A percentile compares a stretch with the other conserved stretches of the same genome.
These are phyloP conservation scores for Ascochyta lentis DNA, from an alignment of 2,329 filamentous ascomycete species.

Conservation along the genomic window DNA sequence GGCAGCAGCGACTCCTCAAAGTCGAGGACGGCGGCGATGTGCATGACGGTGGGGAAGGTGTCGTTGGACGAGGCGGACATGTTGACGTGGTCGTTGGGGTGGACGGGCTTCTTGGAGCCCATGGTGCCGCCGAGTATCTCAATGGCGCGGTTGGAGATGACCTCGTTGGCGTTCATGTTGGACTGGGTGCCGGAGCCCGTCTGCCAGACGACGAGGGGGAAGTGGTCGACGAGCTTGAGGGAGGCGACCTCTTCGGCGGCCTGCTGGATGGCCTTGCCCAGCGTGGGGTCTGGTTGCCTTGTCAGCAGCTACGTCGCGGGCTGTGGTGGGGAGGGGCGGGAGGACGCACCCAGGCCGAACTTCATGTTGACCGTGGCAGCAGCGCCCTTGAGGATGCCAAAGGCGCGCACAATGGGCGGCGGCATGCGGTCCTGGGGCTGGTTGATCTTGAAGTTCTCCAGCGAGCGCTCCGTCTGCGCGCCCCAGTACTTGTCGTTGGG, in stretches of 20 bases:
- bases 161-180: constrained; percentile 99
- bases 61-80: constrained; percentile 99
- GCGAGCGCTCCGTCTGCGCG: constrained; percentile 92
- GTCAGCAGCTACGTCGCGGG: constrained; percentile 21
- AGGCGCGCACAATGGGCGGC: constrained; percentile 86
- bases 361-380: constrained; percentile 95
- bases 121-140: constrained; percentile 93
- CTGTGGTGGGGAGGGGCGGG: neutral
- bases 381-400: constrained; percentile 96
- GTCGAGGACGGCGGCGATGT: constrained; percentile 96
- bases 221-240: constrained; percentile 94
- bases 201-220: constrained; percentile 99
- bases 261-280: constrained; percentile 92
- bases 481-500: constrained; percentile 96
- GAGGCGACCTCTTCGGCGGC: constrained; percentile 92
- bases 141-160: constrained; percentile 98
- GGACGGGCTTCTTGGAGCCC: constrained; percentile 97
- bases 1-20: constrained; percentile 86
- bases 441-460: constrained; percentile 99
- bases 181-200: constrained; percentile 98
- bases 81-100: constrained; percentile 99
- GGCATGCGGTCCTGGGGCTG: constrained; percentile 99
- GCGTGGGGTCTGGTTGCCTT: constrained; percentile 71
- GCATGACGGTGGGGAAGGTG: constrained; percentile 99
- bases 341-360: constrained; percentile 77